Evolutionary conservation across 495 filamentous ascomycete species (phyloP).

Genomic region (Penicillium chermesinum): DNA sequence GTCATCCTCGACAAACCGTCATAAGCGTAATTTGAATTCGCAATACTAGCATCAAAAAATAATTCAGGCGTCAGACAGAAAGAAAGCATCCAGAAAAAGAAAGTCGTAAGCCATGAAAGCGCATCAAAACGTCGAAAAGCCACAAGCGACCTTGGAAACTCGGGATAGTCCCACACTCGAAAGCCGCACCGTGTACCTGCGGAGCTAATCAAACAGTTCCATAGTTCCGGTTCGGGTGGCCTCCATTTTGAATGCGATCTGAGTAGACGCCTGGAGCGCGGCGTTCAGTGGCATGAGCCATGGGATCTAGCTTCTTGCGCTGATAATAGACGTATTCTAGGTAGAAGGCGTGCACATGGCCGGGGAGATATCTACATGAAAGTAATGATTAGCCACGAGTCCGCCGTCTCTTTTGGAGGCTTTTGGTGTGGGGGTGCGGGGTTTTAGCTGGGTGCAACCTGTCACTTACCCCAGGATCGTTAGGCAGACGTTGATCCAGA

Average conservation of each 20-base stretch:
- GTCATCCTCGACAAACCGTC: no score
- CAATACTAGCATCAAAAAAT: no score
- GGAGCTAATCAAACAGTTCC: constrained; percentile 45
- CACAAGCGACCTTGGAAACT: no score
- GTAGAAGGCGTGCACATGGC: constrained; percentile 89
- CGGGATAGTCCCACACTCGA: neutral
- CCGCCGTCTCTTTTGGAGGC: neutral
- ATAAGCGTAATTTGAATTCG: no score
- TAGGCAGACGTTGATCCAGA: constrained; percentile 60
- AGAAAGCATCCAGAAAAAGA: no score
- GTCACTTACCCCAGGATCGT: constrained; percentile 58
- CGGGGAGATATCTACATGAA: constrained; percentile 61
- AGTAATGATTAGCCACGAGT: constrained; percentile 1
- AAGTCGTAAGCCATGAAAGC: no score
- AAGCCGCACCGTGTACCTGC: no score
- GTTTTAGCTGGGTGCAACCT: no score
- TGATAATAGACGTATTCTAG: constrained; percentile 83
- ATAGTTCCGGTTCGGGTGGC: constrained; percentile 42
- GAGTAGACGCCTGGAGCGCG: constrained; percentile 75
- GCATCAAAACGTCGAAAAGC: no score
- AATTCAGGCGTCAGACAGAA: no score
- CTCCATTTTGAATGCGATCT: constrained; percentile 69
- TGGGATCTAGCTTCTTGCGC: constrained; percentile 52
- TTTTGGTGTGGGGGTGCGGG: neutral
- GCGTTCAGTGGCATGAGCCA: constrained; percentile 41